A percentile compares a stretch with the other conserved stretches of the same genome.
Evolutionary conservation across 768 basidiomycete species (phyloP).

Genomic region (Tricholoma furcatifolium): DNA sequence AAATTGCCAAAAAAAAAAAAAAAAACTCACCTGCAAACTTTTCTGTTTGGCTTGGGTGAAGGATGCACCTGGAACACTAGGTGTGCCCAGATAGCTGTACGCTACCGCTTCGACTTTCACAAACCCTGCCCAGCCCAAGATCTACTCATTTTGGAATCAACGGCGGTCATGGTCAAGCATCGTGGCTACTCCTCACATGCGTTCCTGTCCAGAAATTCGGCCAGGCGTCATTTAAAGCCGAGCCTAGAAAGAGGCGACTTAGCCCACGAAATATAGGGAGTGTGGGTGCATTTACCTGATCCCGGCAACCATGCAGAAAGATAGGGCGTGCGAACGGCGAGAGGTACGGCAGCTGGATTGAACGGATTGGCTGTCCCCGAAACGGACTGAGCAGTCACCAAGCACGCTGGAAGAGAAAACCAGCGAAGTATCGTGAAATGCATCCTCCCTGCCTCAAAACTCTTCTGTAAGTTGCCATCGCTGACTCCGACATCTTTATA

Average conservation of each 20-base stretch:
- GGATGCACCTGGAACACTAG: constrained; percentile 43
- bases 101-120: constrained; percentile 55
- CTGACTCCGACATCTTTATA: too few species aligned
- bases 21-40: constrained; percentile 41
- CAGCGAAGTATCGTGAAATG: not conserved
- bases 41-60: constrained; percentile 55
- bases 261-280: not conserved
- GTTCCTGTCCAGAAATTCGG: constrained; percentile 70
- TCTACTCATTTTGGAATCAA: constrained; percentile 30
- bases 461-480: not conserved
- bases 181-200: constrained; percentile 34
- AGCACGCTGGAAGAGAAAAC: constrained; percentile 8
- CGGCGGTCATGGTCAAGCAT: not conserved
- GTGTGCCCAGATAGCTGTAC: constrained; percentile 56
- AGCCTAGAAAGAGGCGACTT: constrained; percentile 21
- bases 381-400: constrained; percentile 26
- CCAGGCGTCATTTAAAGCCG: constrained; percentile 53
- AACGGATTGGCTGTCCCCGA: constrained; percentile 53
- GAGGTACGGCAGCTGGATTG: constrained; percentile 59
- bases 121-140: constrained; percentile 64
- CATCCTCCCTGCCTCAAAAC: not conserved
- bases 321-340: constrained; percentile 67
- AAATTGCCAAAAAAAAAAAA: too few species aligned
- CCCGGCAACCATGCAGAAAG: constrained; percentile 65
- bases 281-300: constrained; percentile 30